Percentiles rank a stretch among this genome's conserved stretches.
Evolutionary conservation across 2,329 filamentous ascomycete genomes (phyloP).

Genomic region (Aspergillaceae sp.): DNA sequence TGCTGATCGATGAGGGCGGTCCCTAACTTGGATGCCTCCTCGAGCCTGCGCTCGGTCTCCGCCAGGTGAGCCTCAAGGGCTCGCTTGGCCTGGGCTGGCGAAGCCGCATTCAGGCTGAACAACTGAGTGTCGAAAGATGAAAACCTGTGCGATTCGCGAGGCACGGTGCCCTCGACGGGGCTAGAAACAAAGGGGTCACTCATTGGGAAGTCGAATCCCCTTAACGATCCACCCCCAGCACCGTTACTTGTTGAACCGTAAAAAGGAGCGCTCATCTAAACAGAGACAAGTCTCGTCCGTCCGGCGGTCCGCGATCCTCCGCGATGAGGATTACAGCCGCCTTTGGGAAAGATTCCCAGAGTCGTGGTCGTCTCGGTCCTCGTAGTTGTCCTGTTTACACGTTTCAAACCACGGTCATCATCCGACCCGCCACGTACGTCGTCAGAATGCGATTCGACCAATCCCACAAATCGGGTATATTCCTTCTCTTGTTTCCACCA

Average conservation of each 20-base stretch:
- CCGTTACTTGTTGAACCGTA: conserved; percentile 6
- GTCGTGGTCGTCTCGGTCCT: conserved; percentile 16
- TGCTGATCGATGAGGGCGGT: conserved; percentile 81
- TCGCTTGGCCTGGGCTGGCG: conserved; percentile 77
- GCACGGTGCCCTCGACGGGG: conserved; percentile 35
- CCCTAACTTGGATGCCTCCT: conserved; percentile 83
- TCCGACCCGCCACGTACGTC: conserved; percentile 13
- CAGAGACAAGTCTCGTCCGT: not conserved
- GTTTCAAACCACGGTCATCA: conserved; percentile 21
- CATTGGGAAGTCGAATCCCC: conserved; percentile 19
- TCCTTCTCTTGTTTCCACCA: conserved; percentile 1
- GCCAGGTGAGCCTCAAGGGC: conserved; percentile 84
- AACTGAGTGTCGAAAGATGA: conserved; percentile 74
- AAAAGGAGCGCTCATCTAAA: conserved; percentile 3
- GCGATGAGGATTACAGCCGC: conserved; percentile 14
- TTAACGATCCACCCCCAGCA: conserved; percentile 6
- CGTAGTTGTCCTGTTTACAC: conserved; percentile 7
- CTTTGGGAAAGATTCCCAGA: conserved; percentile 10
- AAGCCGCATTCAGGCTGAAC: conserved; percentile 71
- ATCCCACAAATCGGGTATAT: not conserved
- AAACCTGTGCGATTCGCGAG: conserved; percentile 55
- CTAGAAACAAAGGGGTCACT: conserved; percentile 53
- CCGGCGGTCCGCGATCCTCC: conserved; percentile 13
- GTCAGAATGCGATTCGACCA: not conserved
- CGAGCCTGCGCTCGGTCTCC: conserved; percentile 83